Percentiles rank a stretch among this genome's conserved stretches.
Conservation (phyloP, 495 filamentous ascomycete species). For the Copromyces sp. region DNA sequence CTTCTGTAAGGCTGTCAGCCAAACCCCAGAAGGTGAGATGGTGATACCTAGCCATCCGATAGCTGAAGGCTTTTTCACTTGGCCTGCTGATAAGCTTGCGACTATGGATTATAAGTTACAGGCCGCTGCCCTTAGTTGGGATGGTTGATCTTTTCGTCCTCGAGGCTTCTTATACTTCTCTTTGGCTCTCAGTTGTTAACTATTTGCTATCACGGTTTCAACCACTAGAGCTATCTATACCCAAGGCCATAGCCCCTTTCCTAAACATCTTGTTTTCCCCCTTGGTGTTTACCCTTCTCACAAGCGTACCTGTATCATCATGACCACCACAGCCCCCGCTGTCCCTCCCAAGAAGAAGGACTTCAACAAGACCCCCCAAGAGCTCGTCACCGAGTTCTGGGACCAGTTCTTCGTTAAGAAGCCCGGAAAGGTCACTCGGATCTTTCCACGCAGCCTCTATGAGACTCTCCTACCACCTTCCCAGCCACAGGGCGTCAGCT, state of each 20-base stretch:
- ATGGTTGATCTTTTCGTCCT: neutral
- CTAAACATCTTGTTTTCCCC: neutral
- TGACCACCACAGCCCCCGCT: neutral
- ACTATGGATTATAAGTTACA: neutral
- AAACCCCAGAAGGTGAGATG: neutral
- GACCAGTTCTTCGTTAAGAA: constrained; percentile 22
- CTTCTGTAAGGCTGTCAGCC: neutral
- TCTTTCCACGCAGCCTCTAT: constrained; percentile 23
- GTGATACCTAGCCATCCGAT: neutral
- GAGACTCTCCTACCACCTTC: constrained; percentile 17
- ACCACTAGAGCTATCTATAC: neutral
- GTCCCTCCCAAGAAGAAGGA: constrained; percentile 6
- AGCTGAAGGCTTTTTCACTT: neutral
- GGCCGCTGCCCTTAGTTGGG: neutral
- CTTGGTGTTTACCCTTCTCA: neutral
- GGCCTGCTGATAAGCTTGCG: neutral
- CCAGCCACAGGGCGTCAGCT: constrained; percentile 10
- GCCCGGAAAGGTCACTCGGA: constrained; percentile 21
- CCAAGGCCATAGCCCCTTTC: neutral
- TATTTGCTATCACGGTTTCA: neutral
- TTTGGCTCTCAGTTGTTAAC: neutral
- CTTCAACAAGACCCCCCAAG: constrained; percentile 19
- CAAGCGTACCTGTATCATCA: neutral
- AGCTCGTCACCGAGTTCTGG: constrained; percentile 21
- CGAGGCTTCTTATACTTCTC: neutral